Evolutionary conservation across 148 eudicot genomes (phyloP).

Genomic region (Persicaria tinctoria): DNA sequence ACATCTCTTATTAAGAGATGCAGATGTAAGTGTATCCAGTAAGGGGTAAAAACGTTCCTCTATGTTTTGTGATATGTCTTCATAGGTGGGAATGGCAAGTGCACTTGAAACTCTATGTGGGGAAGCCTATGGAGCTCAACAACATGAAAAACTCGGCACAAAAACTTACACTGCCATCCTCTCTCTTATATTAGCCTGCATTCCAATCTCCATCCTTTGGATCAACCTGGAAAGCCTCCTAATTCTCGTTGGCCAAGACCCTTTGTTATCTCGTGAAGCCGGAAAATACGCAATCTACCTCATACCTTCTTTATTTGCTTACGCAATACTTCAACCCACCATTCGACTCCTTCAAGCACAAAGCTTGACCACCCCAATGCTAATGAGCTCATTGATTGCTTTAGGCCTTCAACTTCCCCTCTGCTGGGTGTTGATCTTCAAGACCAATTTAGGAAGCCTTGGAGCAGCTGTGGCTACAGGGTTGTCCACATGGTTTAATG

Average conservation of each 20-base stretch:
- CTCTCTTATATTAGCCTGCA: constrained; percentile 47
- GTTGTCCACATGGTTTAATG: constrained; percentile 61
- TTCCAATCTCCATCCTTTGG: constrained; percentile 25
- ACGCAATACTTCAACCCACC: constrained; percentile 64
- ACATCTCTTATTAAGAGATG: no score
- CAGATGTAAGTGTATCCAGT: no score
- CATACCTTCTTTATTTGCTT: constrained; percentile 55
- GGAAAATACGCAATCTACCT: constrained; percentile 53
- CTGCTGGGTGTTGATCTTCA: constrained; percentile 71
- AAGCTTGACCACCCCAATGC: constrained; percentile 63
- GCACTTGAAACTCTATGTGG: constrained; percentile 83
- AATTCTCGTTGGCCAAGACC: constrained; percentile 61
- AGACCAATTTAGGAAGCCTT: constrained; percentile 42
- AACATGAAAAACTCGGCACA: constrained; percentile 70
- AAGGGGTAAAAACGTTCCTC: no score
- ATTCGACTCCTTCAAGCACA: constrained; percentile 68
- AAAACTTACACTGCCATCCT: constrained; percentile 72
- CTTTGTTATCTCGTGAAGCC: constrained; percentile 66
- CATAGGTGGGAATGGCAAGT: constrained; percentile 49
- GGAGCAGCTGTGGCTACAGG: constrained; percentile 69
- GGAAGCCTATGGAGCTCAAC: constrained; percentile 81
- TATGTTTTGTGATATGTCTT: not conserved
- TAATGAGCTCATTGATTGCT: constrained; percentile 39
- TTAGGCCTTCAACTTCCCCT: constrained; percentile 54
- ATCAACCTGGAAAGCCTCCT: constrained; percentile 42